Evolutionary conservation across 257 asterid genomes (phyloP), one percentile per base, ranked within the genome.

Genomic region (Paraleonurus japonicus): DNA sequence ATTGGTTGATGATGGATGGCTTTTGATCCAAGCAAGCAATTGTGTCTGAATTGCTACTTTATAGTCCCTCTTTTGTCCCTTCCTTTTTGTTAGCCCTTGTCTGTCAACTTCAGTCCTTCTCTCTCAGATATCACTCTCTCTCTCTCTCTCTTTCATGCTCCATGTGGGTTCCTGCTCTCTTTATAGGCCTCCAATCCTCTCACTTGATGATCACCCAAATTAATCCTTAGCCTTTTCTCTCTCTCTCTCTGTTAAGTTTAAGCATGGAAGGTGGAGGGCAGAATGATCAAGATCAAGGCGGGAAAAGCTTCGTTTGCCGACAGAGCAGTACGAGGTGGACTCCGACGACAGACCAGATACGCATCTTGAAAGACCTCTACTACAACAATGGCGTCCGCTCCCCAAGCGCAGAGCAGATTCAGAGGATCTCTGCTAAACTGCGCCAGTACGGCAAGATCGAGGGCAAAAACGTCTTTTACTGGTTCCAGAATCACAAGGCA

Each of bases 51-150:
- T 51, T 53, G 78, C 81, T 53, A 73, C 81, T 85, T 88, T 83
- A 72, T 84, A 89, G 84, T 82, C 87, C 88, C 90, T 88, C 89
- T 69, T 90, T 88, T 92, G 95, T 92, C 96, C 93, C 97, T 88
- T 83, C 86, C 90, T 80, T 86, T 88, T 87, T 85, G 78, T 83
- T 81, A 78, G 48, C 81, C 88, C 64, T 72, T 79, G 84, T 84
- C 94, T 93, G 97, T 92, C 97, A 79, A 83, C 88, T 87, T 92
- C 98, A 87, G 88, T 92, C 97, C 96, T 87, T 92, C 97, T 90
- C 97, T 84, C 84, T 83, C n/a, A n/a, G n/a, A n/a, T n/a, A n/a
- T n/a, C n/a, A n/a, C 92, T 75, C 90, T 76, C 72, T 23, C 71
- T 81, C 75, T 75, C 85, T 37, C 57, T 35, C 68, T 27, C 69